These are phyloP conservation scores for Yamadazyma aaseri DNA, from an alignment of 1,139 yeast species.

Conservation along the genomic window DNA sequence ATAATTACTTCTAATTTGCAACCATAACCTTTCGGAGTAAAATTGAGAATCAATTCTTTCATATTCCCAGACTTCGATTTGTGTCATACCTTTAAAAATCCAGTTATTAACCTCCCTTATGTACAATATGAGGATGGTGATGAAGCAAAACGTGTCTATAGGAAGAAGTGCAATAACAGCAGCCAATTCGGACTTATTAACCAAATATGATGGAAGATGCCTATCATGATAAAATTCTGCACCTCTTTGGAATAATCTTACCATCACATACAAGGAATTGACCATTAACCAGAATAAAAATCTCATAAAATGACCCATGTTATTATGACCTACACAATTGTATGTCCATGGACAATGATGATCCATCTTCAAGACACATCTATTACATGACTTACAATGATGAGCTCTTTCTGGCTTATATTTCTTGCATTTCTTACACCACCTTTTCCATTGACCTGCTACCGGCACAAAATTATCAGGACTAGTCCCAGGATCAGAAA, in stretches of 20 bases:
- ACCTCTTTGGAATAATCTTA: constrained; percentile 43
- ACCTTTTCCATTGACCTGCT: constrained; percentile 32
- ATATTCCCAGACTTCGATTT: constrained; percentile 89
- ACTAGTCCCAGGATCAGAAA: constrained; percentile 67
- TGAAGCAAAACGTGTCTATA: constrained; percentile 54
- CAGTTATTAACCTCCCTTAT: constrained; percentile 61
- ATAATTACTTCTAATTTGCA: constrained; percentile 48
- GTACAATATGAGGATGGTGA: constrained; percentile 57
- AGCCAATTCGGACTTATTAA: constrained; percentile 52
- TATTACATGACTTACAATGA: constrained; percentile 74
- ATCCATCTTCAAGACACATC: constrained; percentile 76
- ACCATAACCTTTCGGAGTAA: constrained; percentile 52
- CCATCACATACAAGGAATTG: constrained; percentile 51
- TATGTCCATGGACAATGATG: constrained; percentile 99
- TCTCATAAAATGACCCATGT: constrained; percentile 80
- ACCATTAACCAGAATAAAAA: constrained; percentile 68
- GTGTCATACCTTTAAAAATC: constrained; percentile 72
- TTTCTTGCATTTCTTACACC: constrained; percentile 65
- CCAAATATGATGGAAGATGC: constrained; percentile 57
- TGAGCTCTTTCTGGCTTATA: constrained; percentile 96
- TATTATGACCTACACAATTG: constrained; percentile 77
- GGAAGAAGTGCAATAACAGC: constrained; percentile 59
- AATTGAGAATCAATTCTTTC: constrained; percentile 76
- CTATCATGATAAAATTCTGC: constrained; percentile 50
- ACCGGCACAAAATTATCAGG: constrained; percentile 25